phyloP scores from a whole-genome alignment of 1,139 yeast species.

The Williopsis jadinii region DNA sequence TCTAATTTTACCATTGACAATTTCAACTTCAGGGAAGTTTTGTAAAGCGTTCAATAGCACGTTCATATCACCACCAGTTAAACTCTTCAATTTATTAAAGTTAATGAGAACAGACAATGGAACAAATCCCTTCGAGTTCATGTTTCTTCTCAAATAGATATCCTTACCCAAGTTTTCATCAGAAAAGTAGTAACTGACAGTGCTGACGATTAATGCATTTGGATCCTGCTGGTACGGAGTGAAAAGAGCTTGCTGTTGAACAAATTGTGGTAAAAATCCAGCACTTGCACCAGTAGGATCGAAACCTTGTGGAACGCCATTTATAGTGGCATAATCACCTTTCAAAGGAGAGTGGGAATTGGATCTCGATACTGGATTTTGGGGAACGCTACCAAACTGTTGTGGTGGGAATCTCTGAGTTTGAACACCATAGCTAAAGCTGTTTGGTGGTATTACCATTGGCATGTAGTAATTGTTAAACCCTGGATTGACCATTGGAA shows the following conservation, averaged over 20 bases:
- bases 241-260: conserved; percentile 6
- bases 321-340: conserved; percentile 6
- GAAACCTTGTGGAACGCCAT: neutral
- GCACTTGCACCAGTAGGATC: neutral
- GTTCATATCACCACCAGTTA: conserved; percentile 45
- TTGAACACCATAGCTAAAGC: conserved; percentile 1
- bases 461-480: conserved; percentile 10
- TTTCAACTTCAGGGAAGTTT: conserved; percentile 36
- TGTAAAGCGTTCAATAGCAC: conserved; percentile 28
- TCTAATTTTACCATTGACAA: conserved; percentile 35
- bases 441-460: conserved; percentile 4
- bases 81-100: conserved; percentile 64
- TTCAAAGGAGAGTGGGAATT: conserved; percentile 14
- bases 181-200: conserved; percentile 66
- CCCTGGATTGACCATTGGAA: conserved; percentile 8
- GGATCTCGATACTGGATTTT: conserved; percentile 12
- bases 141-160: conserved; percentile 65
- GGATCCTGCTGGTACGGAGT: conserved; percentile 7
- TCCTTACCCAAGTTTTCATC: conserved; percentile 77
- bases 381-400: neutral
- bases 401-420: neutral
- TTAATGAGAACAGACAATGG: conserved; percentile 48
- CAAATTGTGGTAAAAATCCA: conserved; percentile 4
- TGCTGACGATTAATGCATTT: conserved; percentile 3
- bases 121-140: conserved; percentile 55